Conservation (phyloP, 495 filamentous ascomycete species). For the Parathielavia appendiculata region DNA sequence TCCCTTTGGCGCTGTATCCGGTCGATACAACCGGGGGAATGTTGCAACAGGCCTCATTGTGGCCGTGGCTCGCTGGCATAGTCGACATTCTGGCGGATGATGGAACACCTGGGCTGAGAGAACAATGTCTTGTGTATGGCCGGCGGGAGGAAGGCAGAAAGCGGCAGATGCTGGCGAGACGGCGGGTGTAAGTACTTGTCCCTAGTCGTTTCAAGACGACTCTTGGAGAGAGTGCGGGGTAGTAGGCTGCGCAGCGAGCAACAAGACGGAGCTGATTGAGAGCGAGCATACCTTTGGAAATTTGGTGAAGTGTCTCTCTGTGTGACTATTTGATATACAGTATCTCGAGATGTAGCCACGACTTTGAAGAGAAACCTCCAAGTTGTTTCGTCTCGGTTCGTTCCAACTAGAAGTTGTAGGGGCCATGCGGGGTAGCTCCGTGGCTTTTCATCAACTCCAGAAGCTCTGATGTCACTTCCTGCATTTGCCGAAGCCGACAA, state of each 20-base stretch:
- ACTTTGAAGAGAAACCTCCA: neutral
- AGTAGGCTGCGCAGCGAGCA: slow-evolving; percentile 1
- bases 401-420: neutral
- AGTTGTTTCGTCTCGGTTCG: neutral
- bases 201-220: neutral
- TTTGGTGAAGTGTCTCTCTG: neutral
- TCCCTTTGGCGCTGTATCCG: slow-evolving; percentile 61
- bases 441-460: neutral
- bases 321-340: too few species aligned
- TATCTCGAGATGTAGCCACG: neutral
- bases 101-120: neutral
- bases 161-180: slow-evolving; percentile 14
- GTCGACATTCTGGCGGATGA: slow-evolving; percentile 44
- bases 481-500: slow-evolving; percentile 6
- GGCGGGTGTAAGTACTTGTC: slow-evolving; percentile 4
- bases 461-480: slow-evolving; percentile 22
- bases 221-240: slow-evolving; percentile 1
- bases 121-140: neutral
- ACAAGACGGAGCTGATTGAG: slow-evolving; percentile 20
- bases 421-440: slow-evolving; percentile 26
- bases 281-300: slow-evolving; percentile 19
- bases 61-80: slow-evolving; percentile 47
- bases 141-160: slow-evolving; percentile 2
- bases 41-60: slow-evolving; percentile 61
- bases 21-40: slow-evolving; percentile 61